Evolutionary conservation across 768 basidiomycete genomes (phyloP).

Genomic region (Suillus discolor): DNA sequence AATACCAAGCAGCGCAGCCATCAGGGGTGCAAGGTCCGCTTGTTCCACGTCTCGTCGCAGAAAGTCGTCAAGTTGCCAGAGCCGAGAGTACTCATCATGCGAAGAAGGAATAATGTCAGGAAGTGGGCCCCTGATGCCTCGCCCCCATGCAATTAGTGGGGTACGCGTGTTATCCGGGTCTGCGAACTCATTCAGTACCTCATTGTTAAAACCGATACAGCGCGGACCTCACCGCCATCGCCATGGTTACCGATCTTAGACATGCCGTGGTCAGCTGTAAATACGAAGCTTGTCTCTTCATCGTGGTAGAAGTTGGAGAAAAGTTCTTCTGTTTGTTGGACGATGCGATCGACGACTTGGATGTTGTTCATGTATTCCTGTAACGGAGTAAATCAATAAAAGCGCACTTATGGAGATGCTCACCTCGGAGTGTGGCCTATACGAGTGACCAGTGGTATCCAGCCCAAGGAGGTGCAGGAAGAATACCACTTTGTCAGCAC

Average conservation of each 20-base stretch:
- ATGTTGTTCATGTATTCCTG: slow-evolving; percentile 90
- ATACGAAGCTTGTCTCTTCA: slow-evolving; percentile 71
- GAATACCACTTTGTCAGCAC: slow-evolving; percentile 65
- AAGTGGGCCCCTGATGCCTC: slow-evolving; percentile 72
- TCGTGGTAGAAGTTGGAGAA: slow-evolving; percentile 67
- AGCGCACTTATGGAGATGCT: not conserved
- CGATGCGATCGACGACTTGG: slow-evolving; percentile 74
- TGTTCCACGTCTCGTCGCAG: slow-evolving; percentile 79
- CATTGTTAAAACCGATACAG: slow-evolving; percentile 1
- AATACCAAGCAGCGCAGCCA: slow-evolving; percentile 73
- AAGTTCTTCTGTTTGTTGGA: slow-evolving; percentile 63
- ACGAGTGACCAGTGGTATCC: slow-evolving; percentile 87
- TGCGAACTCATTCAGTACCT: slow-evolving; percentile 30
- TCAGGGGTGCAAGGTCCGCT: slow-evolving; percentile 78
- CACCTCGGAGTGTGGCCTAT: slow-evolving; percentile 79
- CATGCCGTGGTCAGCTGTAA: slow-evolving; percentile 93
- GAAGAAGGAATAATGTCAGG: slow-evolving; percentile 56
- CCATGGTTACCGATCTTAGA: slow-evolving; percentile 87
- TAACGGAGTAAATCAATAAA: not conserved
- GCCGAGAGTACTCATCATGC: slow-evolving; percentile 68
- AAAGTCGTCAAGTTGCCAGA: slow-evolving; percentile 62
- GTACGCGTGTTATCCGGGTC: slow-evolving; percentile 90
- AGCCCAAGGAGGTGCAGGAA: slow-evolving; percentile 84
- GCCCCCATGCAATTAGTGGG: slow-evolving; percentile 82
- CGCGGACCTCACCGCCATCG: slow-evolving; percentile 64